Conservation (phyloP, 305 asterid species). For the Fraxinus xanthoxyloides region DNA sequence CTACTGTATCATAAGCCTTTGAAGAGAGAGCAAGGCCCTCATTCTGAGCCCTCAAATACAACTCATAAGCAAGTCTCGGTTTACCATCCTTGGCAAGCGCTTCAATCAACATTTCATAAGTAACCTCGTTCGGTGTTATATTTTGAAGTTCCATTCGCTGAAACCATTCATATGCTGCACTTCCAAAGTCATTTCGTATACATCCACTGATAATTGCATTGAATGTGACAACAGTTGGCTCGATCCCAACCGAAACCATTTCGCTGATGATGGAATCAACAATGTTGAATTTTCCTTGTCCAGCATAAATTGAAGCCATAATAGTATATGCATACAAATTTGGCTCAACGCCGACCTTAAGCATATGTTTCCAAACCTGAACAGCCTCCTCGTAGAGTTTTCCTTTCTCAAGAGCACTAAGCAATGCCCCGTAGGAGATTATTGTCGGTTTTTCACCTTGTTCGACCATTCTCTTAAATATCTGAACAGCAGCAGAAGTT, state of each 20-base stretch:
- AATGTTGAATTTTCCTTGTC: slow-evolving; percentile 55
- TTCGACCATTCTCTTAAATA: slow-evolving; percentile 89
- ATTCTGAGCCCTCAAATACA: slow-evolving; percentile 54
- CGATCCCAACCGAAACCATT: slow-evolving; percentile 47
- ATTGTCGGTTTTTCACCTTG: slow-evolving; percentile 80
- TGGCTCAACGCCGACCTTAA: slow-evolving; percentile 62
- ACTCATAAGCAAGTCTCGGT: slow-evolving; percentile 79
- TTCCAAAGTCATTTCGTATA: slow-evolving; percentile 40
- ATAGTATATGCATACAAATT: slow-evolving; percentile 83
- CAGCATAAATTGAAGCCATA: slow-evolving; percentile 78
- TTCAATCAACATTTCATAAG: slow-evolving; percentile 70
- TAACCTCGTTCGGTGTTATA: slow-evolving; percentile 67
- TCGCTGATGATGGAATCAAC: slow-evolving; percentile 62
- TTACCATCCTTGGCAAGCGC: slow-evolving; percentile 76
- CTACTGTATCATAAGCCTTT: slow-evolving; percentile 70
- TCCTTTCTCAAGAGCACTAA: slow-evolving; percentile 93
- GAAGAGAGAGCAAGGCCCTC: slow-evolving; percentile 69
- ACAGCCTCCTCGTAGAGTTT: slow-evolving; percentile 77
- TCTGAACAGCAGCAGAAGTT: slow-evolving; percentile 71
- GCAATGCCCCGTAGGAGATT: slow-evolving; percentile 85
- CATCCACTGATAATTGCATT: slow-evolving; percentile 85
- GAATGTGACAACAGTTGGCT: slow-evolving; percentile 87
- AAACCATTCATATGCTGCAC: slow-evolving; percentile 78
- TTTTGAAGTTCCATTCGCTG: slow-evolving; percentile 54
- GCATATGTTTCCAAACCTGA: slow-evolving; percentile 88